These are phyloP conservation scores for Chrysopogon serrulatus DNA, from an alignment of 176 grass and related monocot species.

Conservation along the genomic window DNA sequence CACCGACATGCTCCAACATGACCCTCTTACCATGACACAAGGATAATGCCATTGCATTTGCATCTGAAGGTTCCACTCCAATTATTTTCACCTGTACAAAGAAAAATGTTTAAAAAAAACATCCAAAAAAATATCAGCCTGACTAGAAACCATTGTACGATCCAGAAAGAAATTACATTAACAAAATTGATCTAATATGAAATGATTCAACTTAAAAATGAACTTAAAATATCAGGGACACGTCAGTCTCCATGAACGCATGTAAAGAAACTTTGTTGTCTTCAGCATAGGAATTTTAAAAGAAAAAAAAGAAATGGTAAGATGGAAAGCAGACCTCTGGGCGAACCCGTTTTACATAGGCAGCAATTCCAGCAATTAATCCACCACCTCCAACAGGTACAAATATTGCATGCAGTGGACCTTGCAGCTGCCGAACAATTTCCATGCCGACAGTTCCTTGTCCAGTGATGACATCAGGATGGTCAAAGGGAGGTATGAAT, in stretches of 20 bases:
- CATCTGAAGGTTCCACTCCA: constrained; percentile 95
- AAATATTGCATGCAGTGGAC: constrained; percentile 94
- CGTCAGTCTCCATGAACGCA: background rate
- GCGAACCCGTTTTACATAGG: constrained; percentile 94
- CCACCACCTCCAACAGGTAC: constrained; percentile 98
- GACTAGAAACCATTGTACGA: background rate
- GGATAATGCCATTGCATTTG: constrained; percentile 99
- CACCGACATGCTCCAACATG: constrained; percentile 91
- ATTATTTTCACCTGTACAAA: constrained; percentile 89
- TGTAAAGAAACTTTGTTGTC: background rate
- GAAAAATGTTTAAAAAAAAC: background rate
- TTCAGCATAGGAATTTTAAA: background rate
- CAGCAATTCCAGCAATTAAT: constrained; percentile 95
- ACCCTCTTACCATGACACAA: constrained; percentile 78
- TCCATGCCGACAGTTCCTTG: constrained; percentile 99
- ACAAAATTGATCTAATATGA: background rate
- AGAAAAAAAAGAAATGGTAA: background rate
- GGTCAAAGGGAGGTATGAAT: constrained; percentile 99
- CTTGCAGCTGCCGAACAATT: constrained; percentile 81
- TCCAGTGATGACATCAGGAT: constrained; percentile 82
- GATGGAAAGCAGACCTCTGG: constrained; percentile 66
- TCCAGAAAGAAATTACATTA: background rate
- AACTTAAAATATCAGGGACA: background rate
- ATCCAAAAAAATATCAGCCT: background rate
- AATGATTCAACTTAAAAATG: background rate